These are phyloP conservation scores for Paramecium bursaria DNA, from an alignment of 73 alveolate genomes.

Conservation along the genomic window DNA sequence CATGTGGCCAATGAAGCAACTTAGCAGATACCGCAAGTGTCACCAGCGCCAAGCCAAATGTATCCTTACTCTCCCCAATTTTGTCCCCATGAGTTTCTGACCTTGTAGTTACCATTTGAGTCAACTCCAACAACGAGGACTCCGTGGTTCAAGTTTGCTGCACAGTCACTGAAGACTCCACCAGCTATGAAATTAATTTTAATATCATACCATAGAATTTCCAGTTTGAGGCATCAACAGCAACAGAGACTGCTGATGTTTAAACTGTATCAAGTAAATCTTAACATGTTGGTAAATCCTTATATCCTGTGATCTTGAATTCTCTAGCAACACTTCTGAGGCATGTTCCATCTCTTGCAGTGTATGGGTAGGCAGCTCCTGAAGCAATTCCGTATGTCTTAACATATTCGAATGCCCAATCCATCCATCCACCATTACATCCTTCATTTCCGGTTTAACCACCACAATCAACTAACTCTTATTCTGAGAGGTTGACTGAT, in stretches of 20 bases:
- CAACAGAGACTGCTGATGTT: slow-evolving; percentile 61
- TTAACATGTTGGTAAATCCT: background rate
- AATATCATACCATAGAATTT: slow-evolving; percentile 47
- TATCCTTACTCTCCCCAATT: slow-evolving; percentile 75
- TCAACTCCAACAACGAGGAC: slow-evolving; percentile 68
- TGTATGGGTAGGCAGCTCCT: slow-evolving; percentile 77
- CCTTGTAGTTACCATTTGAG: slow-evolving; percentile 29
- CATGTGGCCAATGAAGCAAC: background rate
- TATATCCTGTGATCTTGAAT: background rate
- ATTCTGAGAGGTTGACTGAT: slow-evolving; percentile 63
- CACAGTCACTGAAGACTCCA: slow-evolving; percentile 65
- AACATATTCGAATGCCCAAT: slow-evolving; percentile 66
- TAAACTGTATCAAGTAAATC: background rate
- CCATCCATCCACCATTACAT: slow-evolving; percentile 81
- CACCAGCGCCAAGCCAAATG: slow-evolving; percentile 58
- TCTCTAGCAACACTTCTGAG: no score
- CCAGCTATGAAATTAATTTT: no score
- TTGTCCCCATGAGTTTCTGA: slow-evolving; percentile 74
- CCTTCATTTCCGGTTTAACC: slow-evolving; percentile 74
- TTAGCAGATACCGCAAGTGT: slow-evolving; percentile 54
- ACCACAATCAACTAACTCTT: slow-evolving; percentile 82
- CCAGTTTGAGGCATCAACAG: slow-evolving; percentile 72
- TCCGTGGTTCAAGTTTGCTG: slow-evolving; percentile 62
- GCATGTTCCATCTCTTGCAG: slow-evolving; percentile 70
- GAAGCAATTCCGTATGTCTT: slow-evolving; percentile 54